Evolutionary conservation across 1,284 basidiomycete species (phyloP), one percentile per base, ranked within the genome.

Genomic region (Paramarasmius palmivorus): DNA sequence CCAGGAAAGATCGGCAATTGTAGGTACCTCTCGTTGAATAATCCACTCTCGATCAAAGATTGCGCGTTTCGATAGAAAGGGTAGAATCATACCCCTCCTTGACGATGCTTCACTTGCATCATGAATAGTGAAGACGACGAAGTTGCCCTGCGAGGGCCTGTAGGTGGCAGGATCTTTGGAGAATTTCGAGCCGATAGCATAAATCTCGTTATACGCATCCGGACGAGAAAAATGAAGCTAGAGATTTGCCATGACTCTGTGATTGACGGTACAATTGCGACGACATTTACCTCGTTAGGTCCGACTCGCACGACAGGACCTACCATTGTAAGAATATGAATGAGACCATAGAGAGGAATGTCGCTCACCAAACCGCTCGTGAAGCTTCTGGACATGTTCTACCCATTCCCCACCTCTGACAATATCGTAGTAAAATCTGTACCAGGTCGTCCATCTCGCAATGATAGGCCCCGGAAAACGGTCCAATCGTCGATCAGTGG

Each of bases 201-300:
- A 65, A 22, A 68, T 66, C 10, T 65, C 64, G 19, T 55, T 54
- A 35, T 67, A 67, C 5, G 59, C 66, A 8, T 55, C 55, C 2
- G 61, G 59, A 22, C 59, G 55, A 12, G 55, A 47, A 53, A 69
- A 69, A 45, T 67, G 65, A 6, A 69, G 55, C 65, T 67, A 12
- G 14, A 5, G 10, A 26, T 15, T n/a, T n/a, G n/a, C n/a, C n/a
- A n/a, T 34, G 20, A 35, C 6, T 14, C 17, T 10, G 23, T 48
- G 19, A 19, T 15, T 46, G 4, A 17, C 22, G 2, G 22, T 2
- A 12, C 15, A 23, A 26, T 23, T 26, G 22, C n/a, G 19, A 4
- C 17, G 17, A 29, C 29, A 38, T 25, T n/a, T 1, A 58, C 57
- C 39, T 61, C 53, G 46, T 61, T 61, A 2, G 59, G 57, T 15